Evolutionary conservation across 1,139 yeast species (phyloP).

Genomic region (Candida gigantensis): DNA sequence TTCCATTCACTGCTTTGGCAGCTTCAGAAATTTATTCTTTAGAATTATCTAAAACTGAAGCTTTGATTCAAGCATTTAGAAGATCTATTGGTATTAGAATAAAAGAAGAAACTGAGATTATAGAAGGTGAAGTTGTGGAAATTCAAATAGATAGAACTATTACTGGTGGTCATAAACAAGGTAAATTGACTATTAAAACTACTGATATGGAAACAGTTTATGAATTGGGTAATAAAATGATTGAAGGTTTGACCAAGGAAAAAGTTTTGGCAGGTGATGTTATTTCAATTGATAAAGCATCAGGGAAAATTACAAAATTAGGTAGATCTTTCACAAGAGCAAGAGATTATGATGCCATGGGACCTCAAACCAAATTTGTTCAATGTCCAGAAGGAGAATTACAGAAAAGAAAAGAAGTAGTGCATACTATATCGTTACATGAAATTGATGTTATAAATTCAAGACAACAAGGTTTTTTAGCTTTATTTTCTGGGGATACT

Average conservation of each 20-base stretch:
- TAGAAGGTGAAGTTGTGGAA: conserved; percentile 98
- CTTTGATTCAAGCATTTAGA: conserved; percentile 92
- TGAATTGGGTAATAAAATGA: conserved; percentile 96
- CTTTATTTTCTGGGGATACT: conserved; percentile 94
- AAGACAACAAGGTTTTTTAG: conserved; percentile 95
- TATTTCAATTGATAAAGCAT: conserved; percentile 91
- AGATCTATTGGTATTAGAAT: conserved; percentile 93
- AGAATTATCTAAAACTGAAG: conserved; percentile 92
- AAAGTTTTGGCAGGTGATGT: conserved; percentile 98
- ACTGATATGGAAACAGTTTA: conserved; percentile 99
- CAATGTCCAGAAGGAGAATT: conserved; percentile 99
- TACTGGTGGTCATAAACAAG: conserved; percentile 98
- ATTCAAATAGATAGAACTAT: conserved; percentile 95
- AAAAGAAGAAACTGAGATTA: conserved; percentile 94
- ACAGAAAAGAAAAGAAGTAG: conserved; percentile 92
- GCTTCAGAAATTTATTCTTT: conserved; percentile 92
- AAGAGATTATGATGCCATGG: conserved; percentile 99
- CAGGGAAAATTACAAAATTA: conserved; percentile 89
- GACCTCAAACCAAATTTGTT: conserved; percentile 95
- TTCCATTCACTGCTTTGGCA: conserved; percentile 93
- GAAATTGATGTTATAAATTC: conserved; percentile 98
- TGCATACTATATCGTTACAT: conserved; percentile 93
- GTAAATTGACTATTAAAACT: conserved; percentile 93
- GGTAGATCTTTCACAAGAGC: conserved; percentile 97
- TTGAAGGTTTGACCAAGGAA: conserved; percentile 92